Conservation (phyloP, 306 rosid genomes). For the Cercis canadensis region DNA sequence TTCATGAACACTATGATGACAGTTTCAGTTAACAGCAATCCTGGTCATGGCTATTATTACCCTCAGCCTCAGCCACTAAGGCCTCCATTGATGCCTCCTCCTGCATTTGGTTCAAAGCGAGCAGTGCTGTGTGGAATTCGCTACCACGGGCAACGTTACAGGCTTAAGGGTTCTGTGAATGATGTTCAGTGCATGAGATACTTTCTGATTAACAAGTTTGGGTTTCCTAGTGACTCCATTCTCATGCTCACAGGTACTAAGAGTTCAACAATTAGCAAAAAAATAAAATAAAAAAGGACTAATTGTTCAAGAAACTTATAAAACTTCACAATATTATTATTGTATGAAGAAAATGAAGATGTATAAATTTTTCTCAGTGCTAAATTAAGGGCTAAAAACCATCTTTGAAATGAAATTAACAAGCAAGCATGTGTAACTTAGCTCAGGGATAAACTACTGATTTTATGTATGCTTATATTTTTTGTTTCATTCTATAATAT, state of each 20-base stretch:
- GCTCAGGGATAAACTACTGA: not conserved
- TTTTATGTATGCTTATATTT: too few species aligned
- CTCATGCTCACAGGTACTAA: slow-evolving; percentile 57
- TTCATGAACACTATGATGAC: slow-evolving; percentile 33
- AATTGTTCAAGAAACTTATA: too few species aligned
- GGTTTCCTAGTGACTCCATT: slow-evolving; percentile 48
- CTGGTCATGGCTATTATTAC: slow-evolving; percentile 10
- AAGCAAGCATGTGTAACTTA: not conserved
- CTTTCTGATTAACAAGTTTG: slow-evolving; percentile 45
- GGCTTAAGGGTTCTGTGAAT: slow-evolving; percentile 47
- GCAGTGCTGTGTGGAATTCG: slow-evolving; percentile 62
- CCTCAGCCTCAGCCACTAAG: slow-evolving; percentile 32
- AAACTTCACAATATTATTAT: not conserved
- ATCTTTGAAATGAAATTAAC: not conserved
- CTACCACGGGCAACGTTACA: slow-evolving; percentile 44
- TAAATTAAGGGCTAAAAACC: not conserved
- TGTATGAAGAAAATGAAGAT: not conserved
- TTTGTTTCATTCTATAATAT: not conserved
- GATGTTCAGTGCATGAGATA: slow-evolving; percentile 49
- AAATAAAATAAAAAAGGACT: not conserved
- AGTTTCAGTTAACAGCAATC: slow-evolving; percentile 33
- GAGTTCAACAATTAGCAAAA: not conserved
- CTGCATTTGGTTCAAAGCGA: slow-evolving; percentile 43
- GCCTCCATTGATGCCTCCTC: slow-evolving; percentile 19
- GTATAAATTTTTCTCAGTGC: not conserved